A percentile compares a stretch with the other conserved stretches of the same genome.
phyloP scores from a whole-genome alignment of 2,329 filamentous ascomycete genomes.

The Chaetomium sp. region DNA sequence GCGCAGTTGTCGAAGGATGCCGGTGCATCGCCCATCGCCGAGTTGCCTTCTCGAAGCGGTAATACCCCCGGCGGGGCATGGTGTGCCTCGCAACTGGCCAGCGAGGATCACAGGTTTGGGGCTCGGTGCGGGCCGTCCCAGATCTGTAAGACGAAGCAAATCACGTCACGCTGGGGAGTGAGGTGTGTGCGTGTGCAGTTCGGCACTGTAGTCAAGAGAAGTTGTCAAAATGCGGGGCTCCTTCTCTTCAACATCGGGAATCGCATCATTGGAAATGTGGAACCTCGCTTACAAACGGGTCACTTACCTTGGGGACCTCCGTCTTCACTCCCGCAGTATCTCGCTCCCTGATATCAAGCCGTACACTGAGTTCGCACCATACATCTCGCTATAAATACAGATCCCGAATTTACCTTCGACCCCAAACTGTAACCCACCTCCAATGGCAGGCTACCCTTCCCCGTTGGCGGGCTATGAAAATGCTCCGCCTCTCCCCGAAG shows the following conservation, averaged over 20 bases:
- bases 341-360: background rate
- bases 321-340: background rate
- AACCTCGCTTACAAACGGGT: constrained; percentile 17
- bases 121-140: constrained; percentile 1
- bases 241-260: background rate
- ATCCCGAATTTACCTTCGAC: background rate
- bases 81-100: background rate
- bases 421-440: background rate
- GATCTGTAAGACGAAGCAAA: background rate
- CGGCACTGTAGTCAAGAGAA: background rate
- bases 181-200: no score
- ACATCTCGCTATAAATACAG: background rate
- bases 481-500: constrained; percentile 57
- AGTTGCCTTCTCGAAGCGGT: background rate
- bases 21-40: background rate
- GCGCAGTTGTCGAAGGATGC: background rate
- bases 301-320: no score
- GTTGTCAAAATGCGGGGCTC: constrained; percentile 5
- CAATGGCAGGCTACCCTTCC: constrained; percentile 49
- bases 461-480: constrained; percentile 61
- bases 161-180: background rate
- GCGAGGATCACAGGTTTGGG: background rate
- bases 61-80: background rate
- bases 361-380: background rate
- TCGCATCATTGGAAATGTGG: constrained; percentile 8